phyloP scores from a whole-genome alignment of 352 stramenopile species.

The Globisporangium megalacanthum region DNA sequence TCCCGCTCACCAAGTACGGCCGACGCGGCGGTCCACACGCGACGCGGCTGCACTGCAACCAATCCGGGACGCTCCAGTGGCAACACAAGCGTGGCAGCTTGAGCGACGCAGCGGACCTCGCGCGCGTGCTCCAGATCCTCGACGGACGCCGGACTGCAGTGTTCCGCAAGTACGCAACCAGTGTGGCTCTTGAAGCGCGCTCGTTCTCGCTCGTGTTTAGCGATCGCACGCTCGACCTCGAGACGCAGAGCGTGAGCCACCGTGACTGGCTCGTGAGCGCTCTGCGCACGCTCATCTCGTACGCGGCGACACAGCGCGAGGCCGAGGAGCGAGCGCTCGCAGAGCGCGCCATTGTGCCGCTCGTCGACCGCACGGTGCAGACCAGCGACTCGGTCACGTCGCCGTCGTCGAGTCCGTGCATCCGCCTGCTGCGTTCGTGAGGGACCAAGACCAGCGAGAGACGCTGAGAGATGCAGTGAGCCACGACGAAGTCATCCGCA shows the following conservation, averaged over 20 bases:
- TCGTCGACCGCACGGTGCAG: conserved; percentile 21
- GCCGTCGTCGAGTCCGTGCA: neutral
- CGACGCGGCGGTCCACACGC: conserved; percentile 60
- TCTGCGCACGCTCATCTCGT: conserved; percentile 66
- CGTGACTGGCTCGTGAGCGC: conserved; percentile 81
- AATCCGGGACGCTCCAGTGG: conserved; percentile 78
- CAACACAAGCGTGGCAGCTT: conserved; percentile 78
- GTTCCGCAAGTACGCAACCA: conserved; percentile 71
- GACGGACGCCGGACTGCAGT: conserved; percentile 67
- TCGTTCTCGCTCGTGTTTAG: conserved; percentile 77
- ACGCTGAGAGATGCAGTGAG: neutral
- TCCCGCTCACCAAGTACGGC: conserved; percentile 74
- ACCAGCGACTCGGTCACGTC: conserved; percentile 2
- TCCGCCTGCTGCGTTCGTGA: neutral
- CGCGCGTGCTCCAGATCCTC: conserved; percentile 59
- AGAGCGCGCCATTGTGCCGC: conserved; percentile 37
- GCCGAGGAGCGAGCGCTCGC: conserved; percentile 76
- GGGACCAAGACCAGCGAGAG: neutral
- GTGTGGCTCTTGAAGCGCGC: conserved; percentile 29
- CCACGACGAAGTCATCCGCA: too few species aligned
- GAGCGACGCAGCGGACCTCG: conserved; percentile 67
- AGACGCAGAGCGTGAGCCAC: conserved; percentile 68
- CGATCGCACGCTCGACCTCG: conserved; percentile 71
- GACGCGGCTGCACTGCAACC: conserved; percentile 77
- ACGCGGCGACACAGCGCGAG: conserved; percentile 61